Evolutionary conservation across 495 filamentous ascomycete species (phyloP).

Genomic region (Penicillium pancosmium): DNA sequence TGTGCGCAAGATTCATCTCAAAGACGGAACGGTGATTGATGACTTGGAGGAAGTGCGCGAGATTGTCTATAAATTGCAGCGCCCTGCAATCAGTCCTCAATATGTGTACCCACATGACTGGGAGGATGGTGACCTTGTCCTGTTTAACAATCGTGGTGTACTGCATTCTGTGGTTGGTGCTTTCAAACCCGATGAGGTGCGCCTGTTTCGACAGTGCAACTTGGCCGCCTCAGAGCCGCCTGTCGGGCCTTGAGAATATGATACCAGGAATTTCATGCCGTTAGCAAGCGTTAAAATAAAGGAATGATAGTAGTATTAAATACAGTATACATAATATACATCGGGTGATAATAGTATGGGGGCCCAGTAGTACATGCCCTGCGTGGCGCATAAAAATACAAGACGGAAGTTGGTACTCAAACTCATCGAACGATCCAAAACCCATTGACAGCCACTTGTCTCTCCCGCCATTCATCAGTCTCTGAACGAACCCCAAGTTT

Average conservation of each 20-base stretch:
- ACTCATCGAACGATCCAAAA: constrained; percentile 42
- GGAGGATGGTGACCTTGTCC: constrained; percentile 70
- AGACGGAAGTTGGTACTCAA: not conserved
- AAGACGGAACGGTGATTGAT: constrained; percentile 64
- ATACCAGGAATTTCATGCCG: not conserved
- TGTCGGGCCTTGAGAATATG: constrained; percentile 19
- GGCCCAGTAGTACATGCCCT: not conserved
- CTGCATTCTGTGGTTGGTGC: constrained; percentile 74
- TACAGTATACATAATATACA: no score
- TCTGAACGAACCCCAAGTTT: constrained; percentile 55
- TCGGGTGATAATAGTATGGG: no score
- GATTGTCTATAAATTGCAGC: constrained; percentile 66
- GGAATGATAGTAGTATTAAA: no score
- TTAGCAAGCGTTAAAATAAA: no score
- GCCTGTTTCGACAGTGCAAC: constrained; percentile 77
- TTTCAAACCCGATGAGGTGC: constrained; percentile 68
- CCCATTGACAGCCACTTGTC: constrained; percentile 37
- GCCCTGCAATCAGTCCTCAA: constrained; percentile 68
- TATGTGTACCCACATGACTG: constrained; percentile 75
- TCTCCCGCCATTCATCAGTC: constrained; percentile 52
- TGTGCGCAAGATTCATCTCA: constrained; percentile 62
- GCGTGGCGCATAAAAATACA: not conserved
- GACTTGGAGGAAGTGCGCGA: constrained; percentile 66
- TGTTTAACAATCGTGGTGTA: constrained; percentile 75
- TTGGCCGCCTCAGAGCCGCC: constrained; percentile 54